Evolutionary conservation across 495 filamentous ascomycete species (phyloP), one percentile per base, ranked within the genome.

Genomic region (Lepraria neglecta): DNA sequence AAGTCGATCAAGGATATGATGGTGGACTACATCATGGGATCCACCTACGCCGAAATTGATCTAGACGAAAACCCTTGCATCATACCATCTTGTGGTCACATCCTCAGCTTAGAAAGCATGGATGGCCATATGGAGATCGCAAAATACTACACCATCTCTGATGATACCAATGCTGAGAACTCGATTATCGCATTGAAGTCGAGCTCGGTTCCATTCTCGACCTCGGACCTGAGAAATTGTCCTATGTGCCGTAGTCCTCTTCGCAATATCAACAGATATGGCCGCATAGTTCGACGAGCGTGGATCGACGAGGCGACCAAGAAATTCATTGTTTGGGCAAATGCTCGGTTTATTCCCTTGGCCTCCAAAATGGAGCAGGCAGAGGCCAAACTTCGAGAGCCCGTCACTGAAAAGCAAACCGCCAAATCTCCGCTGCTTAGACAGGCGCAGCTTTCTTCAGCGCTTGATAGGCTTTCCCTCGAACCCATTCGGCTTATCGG

Each of bases 221-320:
- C 75, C 28, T 71, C 71, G 19, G 76, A 77, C 53, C 47, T 61
- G 54, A 84, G 82, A 60, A 76, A 69, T 5, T 91, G 87, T 71
- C 82, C 87, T 3, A 75, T 63, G 3, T 92, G 87, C 66, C 81
- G 86, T 10, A 79, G 80, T 0, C 78, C 85, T 4, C 72, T 91
- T 28, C 75, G 84, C 24, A 76, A 80, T 51, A 77, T 90, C 58
- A 71, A 84, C 11, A 73, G 87, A 17, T 91, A 92, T 65, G 81
- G 84, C 33, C 78, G 86, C 24, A 80, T 91, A 7, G 78, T 87
- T 31, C 77, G 82, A 42, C 77, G 83, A 4, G 87, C 80, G 6
- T 69, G 82, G 52, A 72, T 91, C 3, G 84, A 91, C 56, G 84
- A 89, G 67, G 73, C 82, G 0, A 85, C 84, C 0, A 88, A 87